Evolutionary conservation across 768 basidiomycete species (phyloP).

Genomic region (Lentinula lateritia): DNA sequence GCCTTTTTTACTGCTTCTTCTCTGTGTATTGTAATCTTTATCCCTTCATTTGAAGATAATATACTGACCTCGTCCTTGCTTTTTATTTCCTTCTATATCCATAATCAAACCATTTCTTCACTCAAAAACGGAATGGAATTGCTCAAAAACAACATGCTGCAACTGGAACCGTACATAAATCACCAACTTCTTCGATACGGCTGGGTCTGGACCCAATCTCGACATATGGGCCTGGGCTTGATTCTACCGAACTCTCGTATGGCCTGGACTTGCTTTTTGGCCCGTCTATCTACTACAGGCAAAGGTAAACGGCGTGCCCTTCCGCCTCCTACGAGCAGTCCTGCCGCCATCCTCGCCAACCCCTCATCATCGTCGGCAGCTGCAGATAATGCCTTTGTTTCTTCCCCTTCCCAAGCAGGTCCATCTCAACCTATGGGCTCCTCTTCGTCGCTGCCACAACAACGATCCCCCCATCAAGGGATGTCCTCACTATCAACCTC

Average conservation of each 20-base stretch:
- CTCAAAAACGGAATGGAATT: not conserved
- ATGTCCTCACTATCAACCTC: not conserved
- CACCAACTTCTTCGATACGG: conserved; percentile 19
- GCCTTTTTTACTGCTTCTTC: not conserved
- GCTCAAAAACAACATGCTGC: not conserved
- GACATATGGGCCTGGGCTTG: not conserved
- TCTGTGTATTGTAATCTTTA: not conserved
- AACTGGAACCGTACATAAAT: conserved; percentile 13
- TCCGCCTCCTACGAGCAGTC: not conserved
- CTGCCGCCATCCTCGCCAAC: not conserved
- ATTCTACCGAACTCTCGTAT: conserved; percentile 6
- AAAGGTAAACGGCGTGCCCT: conserved; percentile 6
- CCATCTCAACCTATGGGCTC: not conserved
- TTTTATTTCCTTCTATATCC: not conserved
- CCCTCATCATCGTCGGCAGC: not conserved
- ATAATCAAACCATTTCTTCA: not conserved
- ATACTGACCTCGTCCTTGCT: conserved; percentile 2
- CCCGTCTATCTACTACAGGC: not conserved
- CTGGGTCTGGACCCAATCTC: conserved; percentile 5
- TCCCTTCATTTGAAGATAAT: not conserved
- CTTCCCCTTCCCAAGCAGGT: not conserved
- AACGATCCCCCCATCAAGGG: not conserved
- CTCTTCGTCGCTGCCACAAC: not conserved
- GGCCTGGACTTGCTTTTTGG: not conserved
- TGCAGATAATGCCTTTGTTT: not conserved